These are phyloP conservation scores for Nadsonia starkeyi-henricii DNA, from an alignment of 1,139 yeast species.

Conservation along the genomic window DNA sequence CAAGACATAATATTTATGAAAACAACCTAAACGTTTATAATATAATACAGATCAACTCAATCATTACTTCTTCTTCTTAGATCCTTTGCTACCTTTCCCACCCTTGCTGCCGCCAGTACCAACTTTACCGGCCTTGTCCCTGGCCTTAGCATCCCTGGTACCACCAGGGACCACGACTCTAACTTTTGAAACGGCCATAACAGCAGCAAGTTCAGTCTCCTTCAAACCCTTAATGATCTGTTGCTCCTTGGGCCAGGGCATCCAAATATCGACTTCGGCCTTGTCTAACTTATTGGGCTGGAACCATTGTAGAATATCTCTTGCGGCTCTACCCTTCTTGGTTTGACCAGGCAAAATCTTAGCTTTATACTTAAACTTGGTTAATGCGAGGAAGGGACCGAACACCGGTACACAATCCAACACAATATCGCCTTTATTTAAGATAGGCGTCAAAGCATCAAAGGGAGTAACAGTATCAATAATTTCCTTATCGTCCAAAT, in stretches of 20 bases:
- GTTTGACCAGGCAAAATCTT: conserved; percentile 77
- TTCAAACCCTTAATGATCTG: conserved; percentile 44
- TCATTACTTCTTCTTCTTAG: conserved; percentile 8
- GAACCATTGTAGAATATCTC: conserved; percentile 52
- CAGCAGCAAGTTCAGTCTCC: conserved; percentile 38
- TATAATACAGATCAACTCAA: no score
- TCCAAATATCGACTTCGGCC: conserved; percentile 33
- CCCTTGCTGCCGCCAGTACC: conserved; percentile 7
- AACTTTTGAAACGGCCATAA: conserved; percentile 36
- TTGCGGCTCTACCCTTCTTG: conserved; percentile 78
- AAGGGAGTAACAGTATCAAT: conserved; percentile 17
- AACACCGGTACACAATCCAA: conserved; percentile 69
- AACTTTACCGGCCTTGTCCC: conserved; percentile 5
- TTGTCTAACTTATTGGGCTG: conserved; percentile 41
- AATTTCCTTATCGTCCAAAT: conserved; percentile 19
- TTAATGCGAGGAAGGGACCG: conserved; percentile 83
- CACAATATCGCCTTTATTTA: conserved; percentile 26
- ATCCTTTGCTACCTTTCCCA: conserved; percentile 7
- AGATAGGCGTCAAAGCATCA: conserved; percentile 24
- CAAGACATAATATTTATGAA: no score
- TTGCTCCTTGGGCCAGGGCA: conserved; percentile 63
- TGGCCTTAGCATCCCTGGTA: conserved; percentile 4
- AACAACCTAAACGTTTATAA: neutral
- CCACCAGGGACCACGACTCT: conserved; percentile 21
- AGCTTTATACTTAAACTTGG: conserved; percentile 64